These are phyloP conservation scores for Penicillium sp. DNA, from an alignment of 2,329 filamentous ascomycete species.

Conservation along the genomic window DNA sequence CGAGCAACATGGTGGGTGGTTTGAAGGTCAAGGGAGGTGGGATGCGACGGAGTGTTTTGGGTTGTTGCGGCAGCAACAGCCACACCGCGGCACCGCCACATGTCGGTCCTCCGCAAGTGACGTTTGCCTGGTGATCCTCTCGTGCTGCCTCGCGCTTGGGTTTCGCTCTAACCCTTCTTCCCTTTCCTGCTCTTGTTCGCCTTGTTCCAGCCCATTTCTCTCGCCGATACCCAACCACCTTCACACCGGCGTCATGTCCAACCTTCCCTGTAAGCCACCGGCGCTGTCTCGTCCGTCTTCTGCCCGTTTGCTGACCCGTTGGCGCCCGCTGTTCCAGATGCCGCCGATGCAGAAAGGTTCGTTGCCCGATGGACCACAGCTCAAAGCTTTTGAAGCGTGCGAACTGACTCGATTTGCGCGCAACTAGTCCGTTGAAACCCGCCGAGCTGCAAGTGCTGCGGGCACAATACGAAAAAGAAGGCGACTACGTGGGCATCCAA, in stretches of 20 bases:
- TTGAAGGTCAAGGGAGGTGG: slow-evolving; percentile 4
- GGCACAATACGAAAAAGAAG: slow-evolving; percentile 94
- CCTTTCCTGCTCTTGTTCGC: slow-evolving; percentile 1
- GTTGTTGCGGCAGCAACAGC: slow-evolving; percentile 43
- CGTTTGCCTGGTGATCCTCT: slow-evolving; percentile 22
- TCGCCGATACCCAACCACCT: neutral
- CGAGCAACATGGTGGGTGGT: slow-evolving; percentile 73
- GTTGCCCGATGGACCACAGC: slow-evolving; percentile 22
- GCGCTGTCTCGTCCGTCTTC: neutral
- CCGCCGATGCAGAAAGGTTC: slow-evolving; percentile 93
- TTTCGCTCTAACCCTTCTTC: slow-evolving; percentile 5
- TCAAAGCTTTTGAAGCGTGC: neutral
- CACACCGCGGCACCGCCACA: slow-evolving; percentile 38
- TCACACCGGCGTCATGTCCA: slow-evolving; percentile 38
- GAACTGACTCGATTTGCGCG: slow-evolving; percentile 9
- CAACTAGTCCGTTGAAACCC: slow-evolving; percentile 75
- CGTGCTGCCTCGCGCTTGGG: too few species aligned
- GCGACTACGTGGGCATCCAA: slow-evolving; percentile 92
- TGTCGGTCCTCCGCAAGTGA: slow-evolving; percentile 31
- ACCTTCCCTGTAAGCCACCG: slow-evolving; percentile 49
- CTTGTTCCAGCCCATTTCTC: slow-evolving; percentile 2
- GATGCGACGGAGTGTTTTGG: slow-evolving; percentile 8
- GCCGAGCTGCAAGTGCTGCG: slow-evolving; percentile 90
- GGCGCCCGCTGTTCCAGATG: slow-evolving; percentile 60
- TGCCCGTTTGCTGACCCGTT: slow-evolving; percentile 6